Percentiles rank a stretch among this genome's conserved stretches.
Conservation (phyloP, 2,329 filamentous ascomycete species). For the Colletotrichum paranaense region DNA sequence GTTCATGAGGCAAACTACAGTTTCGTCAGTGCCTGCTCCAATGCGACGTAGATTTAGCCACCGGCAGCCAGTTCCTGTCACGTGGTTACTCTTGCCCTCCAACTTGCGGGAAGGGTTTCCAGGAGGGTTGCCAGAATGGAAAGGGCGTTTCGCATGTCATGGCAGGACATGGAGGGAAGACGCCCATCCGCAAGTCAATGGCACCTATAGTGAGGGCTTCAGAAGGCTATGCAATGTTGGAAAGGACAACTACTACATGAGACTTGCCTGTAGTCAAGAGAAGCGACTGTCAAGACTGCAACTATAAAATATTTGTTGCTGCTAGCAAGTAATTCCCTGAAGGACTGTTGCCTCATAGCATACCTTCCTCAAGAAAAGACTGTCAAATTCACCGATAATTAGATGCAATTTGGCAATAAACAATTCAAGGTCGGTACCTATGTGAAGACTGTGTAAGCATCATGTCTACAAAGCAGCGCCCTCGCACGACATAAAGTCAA, state of each 20-base stretch:
- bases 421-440: too few relatives aligned
- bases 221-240: background rate
- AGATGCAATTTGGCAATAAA: too few relatives aligned
- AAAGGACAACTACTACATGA: background rate
- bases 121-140: background rate
- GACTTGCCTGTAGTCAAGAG: background rate
- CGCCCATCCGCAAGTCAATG: background rate
- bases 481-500: too few relatives aligned
- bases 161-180: too few relatives aligned
- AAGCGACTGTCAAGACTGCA: background rate
- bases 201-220: background rate
- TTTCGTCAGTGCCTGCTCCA: background rate
- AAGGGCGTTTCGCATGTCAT: background rate
- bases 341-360: background rate
- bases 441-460: too few relatives aligned
- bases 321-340: background rate
- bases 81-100: background rate
- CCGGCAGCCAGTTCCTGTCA: slow-evolving; percentile 4
- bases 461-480: too few relatives aligned
- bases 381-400: too few relatives aligned
- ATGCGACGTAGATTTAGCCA: slow-evolving; percentile 1
- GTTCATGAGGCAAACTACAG: slow-evolving; percentile 6
- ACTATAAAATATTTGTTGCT: background rate
- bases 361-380: background rate
- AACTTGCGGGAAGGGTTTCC: background rate